Percentiles rank a stretch among this genome's conserved stretches.
Evolutionary conservation across 345 rosid genomes (phyloP).

Genomic region (Ceriops decandra): DNA sequence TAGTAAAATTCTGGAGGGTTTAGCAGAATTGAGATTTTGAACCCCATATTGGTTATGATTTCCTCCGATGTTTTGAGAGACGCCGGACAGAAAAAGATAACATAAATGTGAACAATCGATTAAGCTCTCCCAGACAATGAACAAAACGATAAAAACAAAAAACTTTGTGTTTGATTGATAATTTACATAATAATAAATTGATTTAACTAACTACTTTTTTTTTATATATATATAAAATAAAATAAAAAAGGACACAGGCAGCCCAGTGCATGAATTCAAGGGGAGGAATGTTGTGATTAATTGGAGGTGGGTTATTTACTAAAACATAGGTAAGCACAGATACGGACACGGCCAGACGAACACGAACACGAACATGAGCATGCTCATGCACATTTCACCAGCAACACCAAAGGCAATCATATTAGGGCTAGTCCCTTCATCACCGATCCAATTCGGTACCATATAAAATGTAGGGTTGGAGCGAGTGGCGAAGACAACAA

Average conservation of each 20-base stretch:
- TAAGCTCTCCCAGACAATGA: too few relatives aligned
- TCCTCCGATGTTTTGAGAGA: too few relatives aligned
- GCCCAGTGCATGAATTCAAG: conserved; percentile 35
- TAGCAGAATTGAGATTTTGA: too few relatives aligned
- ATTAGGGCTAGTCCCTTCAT: conserved; percentile 18
- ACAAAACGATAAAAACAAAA: too few relatives aligned
- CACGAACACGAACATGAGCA: conserved; percentile 2
- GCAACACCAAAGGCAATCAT: conserved; percentile 7
- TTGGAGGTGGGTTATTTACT: conserved; percentile 20
- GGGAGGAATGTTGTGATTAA: conserved; percentile 25
- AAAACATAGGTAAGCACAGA: conserved; percentile 13
- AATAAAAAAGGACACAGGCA: conserved; percentile 16
- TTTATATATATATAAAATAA: too few relatives aligned
- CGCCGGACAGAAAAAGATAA: too few relatives aligned
- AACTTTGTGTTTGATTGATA: too few relatives aligned
- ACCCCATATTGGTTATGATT: too few relatives aligned
- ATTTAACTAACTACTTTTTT: too few relatives aligned
- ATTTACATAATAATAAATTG: too few relatives aligned
- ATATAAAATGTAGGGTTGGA: conserved; percentile 25
- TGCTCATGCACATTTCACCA: conserved; percentile 16
- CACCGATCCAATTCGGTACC: conserved; percentile 25
- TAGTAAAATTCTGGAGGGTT: too few relatives aligned
- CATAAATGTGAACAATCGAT: too few relatives aligned
- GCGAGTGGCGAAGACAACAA: conserved; percentile 40
- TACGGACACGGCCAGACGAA: background rate